Evolutionary conservation across 352 stramenopile genomes (phyloP), one percentile per base, ranked within the genome.

Genomic region (Globisporangium nagaii): DNA sequence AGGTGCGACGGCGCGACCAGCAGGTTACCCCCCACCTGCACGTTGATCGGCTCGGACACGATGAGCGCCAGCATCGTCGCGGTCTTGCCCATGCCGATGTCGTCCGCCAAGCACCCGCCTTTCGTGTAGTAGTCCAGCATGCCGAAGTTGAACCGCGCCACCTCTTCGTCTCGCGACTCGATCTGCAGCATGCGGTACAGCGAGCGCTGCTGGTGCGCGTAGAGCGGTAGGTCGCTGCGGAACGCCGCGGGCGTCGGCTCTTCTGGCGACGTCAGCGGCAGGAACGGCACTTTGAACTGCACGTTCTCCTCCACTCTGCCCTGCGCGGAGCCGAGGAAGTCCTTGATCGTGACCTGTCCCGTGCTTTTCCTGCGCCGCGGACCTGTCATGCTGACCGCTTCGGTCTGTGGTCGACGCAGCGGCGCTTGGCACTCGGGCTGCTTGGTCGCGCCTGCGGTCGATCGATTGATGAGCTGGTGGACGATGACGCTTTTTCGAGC

Each of bases 181-280:
- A 95, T 87, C 65, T 90, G 71, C 35, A 88, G 66, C 77, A 92
- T 93, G 62, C 85, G 79, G 60, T 93, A 72, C 25, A 95, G 68
- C 27, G 85, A 91, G 36, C 85, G 83, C n/a, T 77, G 65, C 53
- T 95, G 85, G 63, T 95, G 85, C 17, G 71, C 65, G 56, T 88
- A 92, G 19, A 95, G 68, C 43, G 78, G 80, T n/a, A 74, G 51
- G 0, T 69, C 41, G 7, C 30, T 15, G 22, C 72, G 69, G 44
- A 95, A 88, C 19, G 64, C 59, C 3, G 58, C 44, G 0, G 85
- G 85, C 42, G 84, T 91, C 41, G 73, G 65, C 58, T 78, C 71
- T 37, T 78, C 65, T 1, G 85, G 83, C 11, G 83, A 76, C 1
- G 70, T 85, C 5, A 93, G 70, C 35, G 85, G 85, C 36, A 95